Evolutionary conservation across 2,329 filamentous ascomycete genomes (phyloP).

Genomic region (Catunica adiposa): DNA sequence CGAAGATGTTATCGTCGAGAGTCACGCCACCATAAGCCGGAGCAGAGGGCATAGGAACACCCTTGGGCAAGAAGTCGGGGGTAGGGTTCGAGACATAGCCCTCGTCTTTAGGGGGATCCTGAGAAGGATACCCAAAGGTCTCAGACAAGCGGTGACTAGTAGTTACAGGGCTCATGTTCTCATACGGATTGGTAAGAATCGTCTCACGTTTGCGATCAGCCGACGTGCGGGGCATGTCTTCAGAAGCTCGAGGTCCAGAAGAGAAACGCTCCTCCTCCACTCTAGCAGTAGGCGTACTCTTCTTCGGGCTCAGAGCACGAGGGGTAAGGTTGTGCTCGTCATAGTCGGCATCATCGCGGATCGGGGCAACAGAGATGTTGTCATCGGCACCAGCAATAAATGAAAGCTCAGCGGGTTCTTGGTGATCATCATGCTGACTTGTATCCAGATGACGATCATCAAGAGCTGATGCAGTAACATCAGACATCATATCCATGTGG

Average conservation of each 20-base stretch:
- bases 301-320: constrained; percentile 16
- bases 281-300: constrained; percentile 26
- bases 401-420: constrained; percentile 8
- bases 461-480: constrained; percentile 72
- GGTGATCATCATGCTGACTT: neutral
- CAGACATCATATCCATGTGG: constrained; percentile 43
- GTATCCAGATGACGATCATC: constrained; percentile 43
- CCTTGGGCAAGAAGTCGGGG: constrained; percentile 34
- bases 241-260: neutral
- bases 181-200: constrained; percentile 49
- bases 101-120: constrained; percentile 41
- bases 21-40: constrained; percentile 25
- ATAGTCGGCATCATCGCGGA: constrained; percentile 1
- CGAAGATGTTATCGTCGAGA: constrained; percentile 49
- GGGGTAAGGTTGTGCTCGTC: constrained; percentile 33
- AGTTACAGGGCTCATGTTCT: constrained; percentile 42
- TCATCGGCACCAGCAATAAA: constrained; percentile 13
- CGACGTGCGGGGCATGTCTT: constrained; percentile 27
- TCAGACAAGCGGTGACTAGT: constrained; percentile 37
- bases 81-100: constrained; percentile 71
- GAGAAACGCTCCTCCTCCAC: neutral
- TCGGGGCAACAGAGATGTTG: constrained; percentile 10
- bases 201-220: constrained; percentile 50
- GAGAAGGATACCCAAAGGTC: constrained; percentile 25
- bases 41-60: constrained; percentile 22